A percentile compares a stretch with the other conserved stretches of the same genome.
Conservation (phyloP, 2,329 filamentous ascomycete genomes). For the Claviceps africana region DNA sequence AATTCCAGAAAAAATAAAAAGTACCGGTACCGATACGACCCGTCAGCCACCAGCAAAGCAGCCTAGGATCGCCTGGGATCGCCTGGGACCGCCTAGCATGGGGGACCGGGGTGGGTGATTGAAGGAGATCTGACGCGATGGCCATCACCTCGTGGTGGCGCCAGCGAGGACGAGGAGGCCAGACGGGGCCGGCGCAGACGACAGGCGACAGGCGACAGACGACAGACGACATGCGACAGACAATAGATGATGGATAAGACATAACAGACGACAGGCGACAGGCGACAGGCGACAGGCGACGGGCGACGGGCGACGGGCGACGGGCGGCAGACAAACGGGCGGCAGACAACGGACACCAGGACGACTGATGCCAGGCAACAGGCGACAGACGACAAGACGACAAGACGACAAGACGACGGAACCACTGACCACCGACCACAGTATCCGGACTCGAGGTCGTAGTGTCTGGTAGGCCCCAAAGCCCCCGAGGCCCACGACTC, state of each 20-base stretch:
- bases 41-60: constrained; percentile 7
- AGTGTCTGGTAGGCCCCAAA: too few relatives aligned
- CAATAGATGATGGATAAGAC: too few relatives aligned
- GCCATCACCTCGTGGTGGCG: constrained; percentile 21
- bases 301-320: too few relatives aligned
- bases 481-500: too few relatives aligned
- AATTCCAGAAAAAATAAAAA: background rate
- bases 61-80: constrained; percentile 2
- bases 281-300: too few relatives aligned
- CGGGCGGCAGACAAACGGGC: background rate
- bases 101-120: constrained; percentile 7
- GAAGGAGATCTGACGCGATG: constrained; percentile 21
- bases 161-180: constrained; percentile 10
- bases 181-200: background rate
- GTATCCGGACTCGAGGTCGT: too few relatives aligned
- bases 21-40: constrained; percentile 7
- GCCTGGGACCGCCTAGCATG: too few relatives aligned
- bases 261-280: too few relatives aligned
- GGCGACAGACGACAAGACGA: background rate
- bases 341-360: background rate
- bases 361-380: too few relatives aligned
- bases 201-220: background rate
- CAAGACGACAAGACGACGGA: background rate
- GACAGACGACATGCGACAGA: too few relatives aligned
- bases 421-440: too few relatives aligned